Evolutionary conservation across 495 filamentous ascomycete genomes (phyloP).

Genomic region (Lasiosphaeria hispida): DNA sequence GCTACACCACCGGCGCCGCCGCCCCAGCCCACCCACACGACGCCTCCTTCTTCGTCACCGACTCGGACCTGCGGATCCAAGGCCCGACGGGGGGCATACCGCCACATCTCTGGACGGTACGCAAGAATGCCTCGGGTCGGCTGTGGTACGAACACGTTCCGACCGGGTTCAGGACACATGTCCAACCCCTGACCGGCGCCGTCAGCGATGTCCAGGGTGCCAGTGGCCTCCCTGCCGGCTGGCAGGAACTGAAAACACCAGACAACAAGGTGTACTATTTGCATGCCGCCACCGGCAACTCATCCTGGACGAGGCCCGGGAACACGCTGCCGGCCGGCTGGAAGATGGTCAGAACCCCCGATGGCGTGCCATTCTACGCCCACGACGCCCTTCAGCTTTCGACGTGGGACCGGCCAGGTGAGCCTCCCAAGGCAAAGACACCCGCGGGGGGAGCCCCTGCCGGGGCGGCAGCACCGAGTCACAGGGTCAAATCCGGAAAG

Average conservation of each 20-base stretch:
- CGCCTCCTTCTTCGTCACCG: constrained; percentile 5
- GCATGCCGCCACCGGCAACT: not conserved
- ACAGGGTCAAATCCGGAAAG: not conserved
- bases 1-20: constrained; percentile 14
- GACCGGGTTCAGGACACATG: constrained; percentile 8
- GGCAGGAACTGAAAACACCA: constrained; percentile 2
- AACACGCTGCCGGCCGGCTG: constrained; percentile 11
- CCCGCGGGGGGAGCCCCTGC: no score
- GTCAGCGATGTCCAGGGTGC: no score
- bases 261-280: constrained; percentile 1
- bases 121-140: constrained; percentile 11
- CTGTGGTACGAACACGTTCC: constrained; percentile 13
- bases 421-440: not conserved
- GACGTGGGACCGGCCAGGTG: constrained; percentile 11
- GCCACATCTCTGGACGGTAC: constrained; percentile 8
- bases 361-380: constrained; percentile 9
- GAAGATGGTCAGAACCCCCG: constrained; percentile 10
- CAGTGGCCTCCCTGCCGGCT: constrained; percentile 6
- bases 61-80: constrained; percentile 7
- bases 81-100: not conserved
- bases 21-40: constrained; percentile 2
- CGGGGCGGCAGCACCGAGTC: not conserved
- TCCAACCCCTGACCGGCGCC: constrained; percentile 7
- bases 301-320: not conserved
- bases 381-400: constrained; percentile 11